These are phyloP conservation scores for Sclerotinia spermophila DNA, from an alignment of 2,329 filamentous ascomycete species.

Conservation along the genomic window DNA sequence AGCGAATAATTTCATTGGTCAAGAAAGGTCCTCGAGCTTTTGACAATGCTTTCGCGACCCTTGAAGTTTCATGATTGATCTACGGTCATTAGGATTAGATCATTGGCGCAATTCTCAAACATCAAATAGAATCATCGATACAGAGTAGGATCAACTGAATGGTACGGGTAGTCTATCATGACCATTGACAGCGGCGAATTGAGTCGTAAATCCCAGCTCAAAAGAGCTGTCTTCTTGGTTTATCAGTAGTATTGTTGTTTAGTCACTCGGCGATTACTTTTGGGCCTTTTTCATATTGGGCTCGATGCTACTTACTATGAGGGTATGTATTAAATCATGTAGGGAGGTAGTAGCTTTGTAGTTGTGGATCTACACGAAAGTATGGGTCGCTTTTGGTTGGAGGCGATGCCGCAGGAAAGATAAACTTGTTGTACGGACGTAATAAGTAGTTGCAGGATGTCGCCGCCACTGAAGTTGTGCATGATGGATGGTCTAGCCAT, in stretches of 20 bases:
- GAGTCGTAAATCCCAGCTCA: neutral
- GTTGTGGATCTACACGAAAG: slow-evolving; percentile 9
- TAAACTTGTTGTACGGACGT: neutral
- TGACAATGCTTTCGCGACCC: slow-evolving; percentile 1
- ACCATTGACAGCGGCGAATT: slow-evolving; percentile 10
- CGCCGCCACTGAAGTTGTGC: slow-evolving; percentile 5
- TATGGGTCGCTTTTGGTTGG: neutral
- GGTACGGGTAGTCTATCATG: neutral
- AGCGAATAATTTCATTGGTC: slow-evolving; percentile 2
- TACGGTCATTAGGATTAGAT: slow-evolving; percentile 10
- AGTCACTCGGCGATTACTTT: neutral
- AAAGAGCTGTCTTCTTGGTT: neutral
- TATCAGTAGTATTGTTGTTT: neutral
- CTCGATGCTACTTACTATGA: neutral
- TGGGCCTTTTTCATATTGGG: neutral
- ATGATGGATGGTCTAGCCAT: slow-evolving; percentile 2
- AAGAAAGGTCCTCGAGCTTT: neutral
- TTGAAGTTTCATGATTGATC: slow-evolving; percentile 17
- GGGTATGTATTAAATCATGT: neutral
- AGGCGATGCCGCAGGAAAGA: neutral
- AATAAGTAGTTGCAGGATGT: slow-evolving; percentile 9
- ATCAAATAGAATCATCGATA: slow-evolving; percentile 11
- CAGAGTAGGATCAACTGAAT: slow-evolving; percentile 1
- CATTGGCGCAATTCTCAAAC: slow-evolving; percentile 16
- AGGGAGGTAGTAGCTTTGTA: neutral